Base-by-base conservation (phyloP, 2,329 filamentous ascomycete genomes). In the Aspergillus persii region DNA sequence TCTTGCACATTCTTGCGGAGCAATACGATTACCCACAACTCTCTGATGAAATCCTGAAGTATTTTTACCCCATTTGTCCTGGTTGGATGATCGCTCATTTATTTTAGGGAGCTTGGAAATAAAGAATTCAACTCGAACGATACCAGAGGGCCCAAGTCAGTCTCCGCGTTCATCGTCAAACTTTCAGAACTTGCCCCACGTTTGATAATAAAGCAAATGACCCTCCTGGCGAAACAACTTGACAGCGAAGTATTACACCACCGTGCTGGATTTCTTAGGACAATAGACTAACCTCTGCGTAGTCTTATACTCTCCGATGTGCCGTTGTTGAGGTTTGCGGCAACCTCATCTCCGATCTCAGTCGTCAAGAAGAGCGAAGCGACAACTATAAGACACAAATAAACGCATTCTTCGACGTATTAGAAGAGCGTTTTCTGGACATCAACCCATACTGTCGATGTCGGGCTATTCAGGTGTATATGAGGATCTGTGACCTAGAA, bases 41-140 rank as follows among this genome's bases (percentile, higher is more conserved):
- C 8, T 89, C 92, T 4, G 95, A 97, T 73, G 95, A 99, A 72
- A 91, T 98, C 31, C 77, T 99, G 59, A 89, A 80, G 80, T 81
- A 74, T 9, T 46, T 39, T 33, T 29, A 27, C 33, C 9, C 26
- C 27, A 8, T n/a, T 49, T 12, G 4, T 50, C 23, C n/a, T 11
- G 7, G 31, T 30, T 30, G 15, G 11, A n/a, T 29, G n/a, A 36
- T 26, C 30, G 48, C 69, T 76, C 54, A 75, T 57, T 4, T 54
- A 26, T 49, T 8, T 36, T 47, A 82, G 92, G 69, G 95, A 99
- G 72, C 85, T 99, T 65, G 96, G 93, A 74, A 96, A 93, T 77
- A 99, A 96, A 74, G 94, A 98, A 72, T 99, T 98, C 80, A 97
- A 96, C 76, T 94, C 90, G 62, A 99, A 96, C 70, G 96, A 99